Base-by-base conservation (phyloP, 257 asterid species). In the Solanum appendiculatum region DNA sequence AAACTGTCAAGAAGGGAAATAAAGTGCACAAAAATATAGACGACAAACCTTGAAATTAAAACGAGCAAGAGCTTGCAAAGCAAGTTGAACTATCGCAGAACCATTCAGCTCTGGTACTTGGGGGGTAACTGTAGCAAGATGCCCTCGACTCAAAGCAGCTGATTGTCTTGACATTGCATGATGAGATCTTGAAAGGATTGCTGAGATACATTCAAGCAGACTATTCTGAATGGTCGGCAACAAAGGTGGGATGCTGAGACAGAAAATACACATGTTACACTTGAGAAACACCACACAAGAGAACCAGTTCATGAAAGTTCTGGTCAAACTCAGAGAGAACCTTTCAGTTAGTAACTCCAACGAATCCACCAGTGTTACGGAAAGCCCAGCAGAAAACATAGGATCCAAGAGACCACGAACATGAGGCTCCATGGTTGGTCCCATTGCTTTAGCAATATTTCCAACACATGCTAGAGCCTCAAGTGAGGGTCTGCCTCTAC, bases 391-490 rank as follows among this genome's bases (percentile, higher is more conserved):
- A 74, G 98, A 94, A 90, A 97, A 97, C 99, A 97, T 95, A n/a
- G 94, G 94, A 91, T 97, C 99, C 93, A 97, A 92, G 88, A 97
- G 98, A 88, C 96, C 90, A 51, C 95, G 96, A 83, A 97, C 95
- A 75, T 94, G 93, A 88, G 98, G 94, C 91, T 95, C 98, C 98
- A 96, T 91, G 60, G 94, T 86, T 86, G 94, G 93, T 75, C 99
- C 99, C 99, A 97, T 97, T 77, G 99, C 96, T 90, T 94, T 97
- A 80, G 99, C 97, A 90, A 97, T 93, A 95, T 94, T 96, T 89
- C 99, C 99, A 88, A 97, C 99, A 92, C 99, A 97, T 88, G 98
- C 97, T 89, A 97, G 91, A 75, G 99, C 99, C 94, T 97, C 99
- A 91, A 93, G 94, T 84, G 95, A 94, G 56, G 99, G 98, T 60